Evolutionary conservation across 176 grass and related monocot species (phyloP).

Genomic region (Phoenix dactylifera): DNA sequence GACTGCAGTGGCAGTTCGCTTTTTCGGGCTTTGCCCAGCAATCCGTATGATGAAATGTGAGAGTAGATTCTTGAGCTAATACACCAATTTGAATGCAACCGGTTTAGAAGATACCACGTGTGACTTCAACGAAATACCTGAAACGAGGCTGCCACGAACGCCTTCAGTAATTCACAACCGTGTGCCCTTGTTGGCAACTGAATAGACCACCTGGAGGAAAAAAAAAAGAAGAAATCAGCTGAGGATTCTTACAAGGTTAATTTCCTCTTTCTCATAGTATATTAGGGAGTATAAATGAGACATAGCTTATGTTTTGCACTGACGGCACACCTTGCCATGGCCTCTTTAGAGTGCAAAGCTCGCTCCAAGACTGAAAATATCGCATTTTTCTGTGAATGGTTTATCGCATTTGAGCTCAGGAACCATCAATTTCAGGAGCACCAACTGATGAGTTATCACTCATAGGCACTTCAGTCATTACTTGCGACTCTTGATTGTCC

Average conservation of each 20-base stretch:
- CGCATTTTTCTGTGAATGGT: constrained; percentile 79
- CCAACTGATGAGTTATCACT: constrained; percentile 72
- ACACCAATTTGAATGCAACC: no score
- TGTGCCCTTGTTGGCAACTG: constrained; percentile 74
- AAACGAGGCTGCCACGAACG: constrained; percentile 72
- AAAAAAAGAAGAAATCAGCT: neutral
- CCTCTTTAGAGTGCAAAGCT: constrained; percentile 79
- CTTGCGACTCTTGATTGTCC: constrained; percentile 63
- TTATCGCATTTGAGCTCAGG: constrained; percentile 87
- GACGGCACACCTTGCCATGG: constrained; percentile 75
- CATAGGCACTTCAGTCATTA: constrained; percentile 45
- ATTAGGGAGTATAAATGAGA: neutral
- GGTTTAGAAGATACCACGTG: neutral
- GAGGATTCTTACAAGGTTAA: constrained; percentile 1
- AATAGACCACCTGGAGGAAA: constrained; percentile 72
- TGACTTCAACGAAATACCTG: constrained; percentile 30
- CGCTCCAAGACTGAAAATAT: constrained; percentile 89
- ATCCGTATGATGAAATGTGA: constrained; percentile 24
- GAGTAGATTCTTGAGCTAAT: no score
- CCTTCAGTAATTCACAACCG: constrained; percentile 89
- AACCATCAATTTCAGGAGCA: constrained; percentile 93
- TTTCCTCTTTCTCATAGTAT: constrained; percentile 1
- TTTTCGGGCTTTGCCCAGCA: constrained; percentile 76
- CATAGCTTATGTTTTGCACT: constrained; percentile 49
- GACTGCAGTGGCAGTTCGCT: neutral